phyloP scores from a whole-genome alignment of 2,329 filamentous ascomycete species.

The Cordyceps militaris region DNA sequence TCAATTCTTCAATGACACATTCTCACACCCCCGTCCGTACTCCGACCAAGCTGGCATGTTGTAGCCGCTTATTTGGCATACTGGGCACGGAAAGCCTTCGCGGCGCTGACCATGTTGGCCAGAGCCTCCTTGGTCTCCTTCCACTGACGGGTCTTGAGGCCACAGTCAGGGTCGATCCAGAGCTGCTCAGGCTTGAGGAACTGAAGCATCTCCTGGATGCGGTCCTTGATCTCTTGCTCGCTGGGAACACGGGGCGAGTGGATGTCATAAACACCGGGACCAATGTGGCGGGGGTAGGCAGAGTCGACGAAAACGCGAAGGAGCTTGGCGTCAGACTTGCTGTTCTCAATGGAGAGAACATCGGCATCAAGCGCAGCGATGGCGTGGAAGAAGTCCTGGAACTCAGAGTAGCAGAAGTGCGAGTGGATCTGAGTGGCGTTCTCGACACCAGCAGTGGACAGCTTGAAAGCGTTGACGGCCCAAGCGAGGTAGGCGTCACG shows the following conservation, averaged over 20 bases:
- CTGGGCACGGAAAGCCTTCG: constrained; percentile 93
- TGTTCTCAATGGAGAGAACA: constrained; percentile 99
- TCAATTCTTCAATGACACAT: constrained; percentile 17
- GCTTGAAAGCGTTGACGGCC: constrained; percentile 97
- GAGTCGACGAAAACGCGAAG: constrained; percentile 97
- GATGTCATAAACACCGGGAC: constrained; percentile 99
- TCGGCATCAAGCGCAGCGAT: constrained; percentile 97
- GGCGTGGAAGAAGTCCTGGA: constrained; percentile 99
- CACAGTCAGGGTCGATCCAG: constrained; percentile 99
- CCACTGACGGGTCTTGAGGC: constrained; percentile 98
- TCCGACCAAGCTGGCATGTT: constrained; percentile 1
- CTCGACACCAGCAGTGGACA: constrained; percentile 85
- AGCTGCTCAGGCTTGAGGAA: constrained; percentile 98
- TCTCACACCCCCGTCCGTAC: background rate
- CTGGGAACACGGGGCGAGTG: constrained; percentile 96
- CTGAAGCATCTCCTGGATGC: constrained; percentile 95
- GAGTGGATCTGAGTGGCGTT: constrained; percentile 99
- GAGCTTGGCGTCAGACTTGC: constrained; percentile 99
- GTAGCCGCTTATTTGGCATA: constrained; percentile 54
- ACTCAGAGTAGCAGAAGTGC: constrained; percentile 99
- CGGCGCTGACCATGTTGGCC: constrained; percentile 94
- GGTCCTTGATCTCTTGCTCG: constrained; percentile 97
- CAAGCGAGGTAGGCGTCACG: constrained; percentile 94
- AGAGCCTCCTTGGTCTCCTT: constrained; percentile 96
- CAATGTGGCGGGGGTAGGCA: constrained; percentile 95